phyloP scores from a whole-genome alignment of 2,329 filamentous ascomycete genomes.

The Colletotrichum acutatum region DNA sequence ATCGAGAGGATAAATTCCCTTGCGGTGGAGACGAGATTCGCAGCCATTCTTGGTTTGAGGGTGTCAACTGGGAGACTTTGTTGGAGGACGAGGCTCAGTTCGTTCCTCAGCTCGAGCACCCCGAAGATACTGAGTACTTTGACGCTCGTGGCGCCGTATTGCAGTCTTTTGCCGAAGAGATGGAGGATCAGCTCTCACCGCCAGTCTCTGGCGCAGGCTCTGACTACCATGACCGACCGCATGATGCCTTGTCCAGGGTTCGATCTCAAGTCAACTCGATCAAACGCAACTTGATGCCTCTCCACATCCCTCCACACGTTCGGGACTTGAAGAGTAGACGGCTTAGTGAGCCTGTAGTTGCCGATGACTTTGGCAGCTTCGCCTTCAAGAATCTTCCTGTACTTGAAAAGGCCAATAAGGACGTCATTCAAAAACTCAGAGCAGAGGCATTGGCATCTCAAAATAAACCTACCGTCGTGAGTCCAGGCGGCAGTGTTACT shows the following conservation, averaged over 20 bases:
- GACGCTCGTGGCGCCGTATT: slow-evolving; percentile 91
- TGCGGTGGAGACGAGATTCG: slow-evolving; percentile 93
- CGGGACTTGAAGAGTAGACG: slow-evolving; percentile 88
- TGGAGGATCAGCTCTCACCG: slow-evolving; percentile 88
- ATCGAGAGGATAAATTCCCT: slow-evolving; percentile 82
- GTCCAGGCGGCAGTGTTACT: slow-evolving; percentile 55
- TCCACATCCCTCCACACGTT: slow-evolving; percentile 97
- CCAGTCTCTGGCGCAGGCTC: slow-evolving; percentile 74
- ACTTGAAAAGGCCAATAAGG: slow-evolving; percentile 97
- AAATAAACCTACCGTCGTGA: slow-evolving; percentile 61
- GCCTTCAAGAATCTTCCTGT: slow-evolving; percentile 97
- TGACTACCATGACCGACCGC: slow-evolving; percentile 88
- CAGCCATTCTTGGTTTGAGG: slow-evolving; percentile 87
- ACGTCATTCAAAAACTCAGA: slow-evolving; percentile 95
- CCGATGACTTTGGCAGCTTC: slow-evolving; percentile 96
- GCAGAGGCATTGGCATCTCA: slow-evolving; percentile 85
- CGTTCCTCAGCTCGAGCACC: slow-evolving; percentile 90
- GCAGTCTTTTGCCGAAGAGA: slow-evolving; percentile 91
- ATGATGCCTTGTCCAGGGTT: slow-evolving; percentile 92
- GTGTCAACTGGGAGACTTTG: slow-evolving; percentile 88
- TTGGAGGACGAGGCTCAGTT: slow-evolving; percentile 97
- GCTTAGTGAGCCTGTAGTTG: slow-evolving; percentile 87
- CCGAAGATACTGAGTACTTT: slow-evolving; percentile 98
- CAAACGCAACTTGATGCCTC: slow-evolving; percentile 91
- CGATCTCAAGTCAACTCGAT: slow-evolving; percentile 87